Base-by-base conservation (phyloP, 495 filamentous ascomycete genomes). In the Penicillium cinerascens region DNA sequence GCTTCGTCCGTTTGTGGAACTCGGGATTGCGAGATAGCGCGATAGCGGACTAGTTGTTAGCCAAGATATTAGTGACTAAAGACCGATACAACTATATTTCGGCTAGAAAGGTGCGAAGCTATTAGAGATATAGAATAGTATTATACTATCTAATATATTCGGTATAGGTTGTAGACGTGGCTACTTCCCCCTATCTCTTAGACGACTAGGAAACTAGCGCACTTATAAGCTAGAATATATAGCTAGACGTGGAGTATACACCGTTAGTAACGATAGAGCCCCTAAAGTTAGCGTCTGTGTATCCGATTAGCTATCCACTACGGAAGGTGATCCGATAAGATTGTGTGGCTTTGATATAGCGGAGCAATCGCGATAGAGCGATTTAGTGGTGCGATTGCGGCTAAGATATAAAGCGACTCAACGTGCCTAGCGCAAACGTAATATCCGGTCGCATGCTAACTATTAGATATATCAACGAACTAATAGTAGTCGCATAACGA, bases 111-210 rank as follows among this genome's bases (percentile, higher is more conserved):
- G 44, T 58, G 38, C 44, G 49, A 7, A 56, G 54, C 54, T 37
- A 52, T 16, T 56, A 26, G 1, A 56, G 47, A 51, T 56, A 42
- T 13, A 56, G 48, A 47, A 56, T 50, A n/a, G 54, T 27, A 39
- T 56, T 56, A 25, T 56, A 48, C 7, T 9, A 7, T 10, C 26
- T 7, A 10, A 29, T 29, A 7, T 29, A 29, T 9, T 29, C 26
- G 7, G 52, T 47, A 41, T 59, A 37, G 41, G 56, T 59, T 4
- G 56, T 55, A 33, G 52, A 59, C 23, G 47, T 55, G 38, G 56
- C 47, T 13, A 54, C 21, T 54, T 51, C 51, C 47, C 45, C 52
- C 56, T 60, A 27, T 47, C 48, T 58, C 16, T 58, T 53, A 25
- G 51, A 53, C 18, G 44, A 46, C 51, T 37, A 53, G 51, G 51